Evolutionary conservation across 306 rosid genomes (phyloP).

Genomic region (Fagus crenata): DNA sequence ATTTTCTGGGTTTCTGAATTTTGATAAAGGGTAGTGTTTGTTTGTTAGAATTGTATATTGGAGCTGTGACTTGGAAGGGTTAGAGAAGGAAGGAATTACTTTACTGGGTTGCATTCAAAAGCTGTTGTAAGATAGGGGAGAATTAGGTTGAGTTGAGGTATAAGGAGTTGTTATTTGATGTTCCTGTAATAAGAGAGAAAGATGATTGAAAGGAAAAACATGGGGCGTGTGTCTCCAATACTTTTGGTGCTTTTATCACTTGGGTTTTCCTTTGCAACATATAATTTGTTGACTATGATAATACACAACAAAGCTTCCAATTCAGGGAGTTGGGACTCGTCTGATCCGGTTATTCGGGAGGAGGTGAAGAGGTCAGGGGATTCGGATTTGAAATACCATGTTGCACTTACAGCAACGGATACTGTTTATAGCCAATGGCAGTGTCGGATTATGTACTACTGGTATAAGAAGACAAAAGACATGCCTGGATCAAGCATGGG

Average conservation of each 20-base stretch:
- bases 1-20: conserved; percentile 20
- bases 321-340: conserved; percentile 40
- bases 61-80: conserved; percentile 20
- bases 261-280: conserved; percentile 69
- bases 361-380: conserved; percentile 24
- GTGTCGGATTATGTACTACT: conserved; percentile 88
- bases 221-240: conserved; percentile 60
- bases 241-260: conserved; percentile 64
- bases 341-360: conserved; percentile 28
- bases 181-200: conserved; percentile 5
- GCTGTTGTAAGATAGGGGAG: conserved; percentile 19
- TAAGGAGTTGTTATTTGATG: conserved; percentile 24
- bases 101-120: conserved; percentile 24
- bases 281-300: conserved; percentile 63
- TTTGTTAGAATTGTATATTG: background rate
- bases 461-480: conserved; percentile 79
- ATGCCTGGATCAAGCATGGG: conserved; percentile 93
- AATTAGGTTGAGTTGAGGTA: conserved; percentile 31
- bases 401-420: conserved; percentile 87
- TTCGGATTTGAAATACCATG: conserved; percentile 54
- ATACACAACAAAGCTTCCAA: conserved; percentile 43
- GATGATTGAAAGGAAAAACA: conserved; percentile 67
- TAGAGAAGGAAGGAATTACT: background rate
- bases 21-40: background rate
- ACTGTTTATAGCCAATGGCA: conserved; percentile 94